phyloP scores from a whole-genome alignment of 2,329 filamentous ascomycete genomes.

The Fusarium duplospermum region DNA sequence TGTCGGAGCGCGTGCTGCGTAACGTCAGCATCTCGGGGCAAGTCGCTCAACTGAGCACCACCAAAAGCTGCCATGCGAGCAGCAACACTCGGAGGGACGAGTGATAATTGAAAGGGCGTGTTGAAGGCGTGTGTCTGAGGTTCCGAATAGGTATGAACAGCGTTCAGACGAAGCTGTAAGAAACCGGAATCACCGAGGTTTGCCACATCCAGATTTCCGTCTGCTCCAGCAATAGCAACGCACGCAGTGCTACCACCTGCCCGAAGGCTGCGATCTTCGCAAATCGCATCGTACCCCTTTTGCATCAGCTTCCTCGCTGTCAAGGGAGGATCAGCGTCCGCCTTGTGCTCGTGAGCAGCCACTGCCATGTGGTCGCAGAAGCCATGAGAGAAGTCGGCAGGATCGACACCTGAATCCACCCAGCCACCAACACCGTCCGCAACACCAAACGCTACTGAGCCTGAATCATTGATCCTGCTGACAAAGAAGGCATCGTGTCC shows the following conservation, averaged over 20 bases:
- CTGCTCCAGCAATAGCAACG: slow-evolving; percentile 79
- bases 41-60: slow-evolving; percentile 82
- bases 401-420: slow-evolving; percentile 91
- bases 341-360: slow-evolving; percentile 70
- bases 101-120: slow-evolving; percentile 92
- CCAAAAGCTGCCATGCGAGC: slow-evolving; percentile 87
- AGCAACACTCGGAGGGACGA: slow-evolving; percentile 84
- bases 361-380: slow-evolving; percentile 94
- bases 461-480: slow-evolving; percentile 77
- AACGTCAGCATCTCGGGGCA: slow-evolving; percentile 85
- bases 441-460: slow-evolving; percentile 84
- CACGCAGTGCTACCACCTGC: slow-evolving; percentile 94
- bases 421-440: slow-evolving; percentile 97
- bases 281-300: slow-evolving; percentile 84
- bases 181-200: slow-evolving; percentile 97
- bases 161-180: slow-evolving; percentile 85
- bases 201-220: slow-evolving; percentile 85
- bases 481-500: slow-evolving; percentile 98
- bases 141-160: slow-evolving; percentile 83
- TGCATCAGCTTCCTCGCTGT: slow-evolving; percentile 81
- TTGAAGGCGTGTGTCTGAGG: slow-evolving; percentile 98
- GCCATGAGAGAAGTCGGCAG: slow-evolving; percentile 93
- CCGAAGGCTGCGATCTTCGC: slow-evolving; percentile 75
- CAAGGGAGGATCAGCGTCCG: slow-evolving; percentile 54
- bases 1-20: slow-evolving; percentile 82